Evolutionary conservation across 1,284 basidiomycete genomes (phyloP).

Genomic region (Vanrija sp.): DNA sequence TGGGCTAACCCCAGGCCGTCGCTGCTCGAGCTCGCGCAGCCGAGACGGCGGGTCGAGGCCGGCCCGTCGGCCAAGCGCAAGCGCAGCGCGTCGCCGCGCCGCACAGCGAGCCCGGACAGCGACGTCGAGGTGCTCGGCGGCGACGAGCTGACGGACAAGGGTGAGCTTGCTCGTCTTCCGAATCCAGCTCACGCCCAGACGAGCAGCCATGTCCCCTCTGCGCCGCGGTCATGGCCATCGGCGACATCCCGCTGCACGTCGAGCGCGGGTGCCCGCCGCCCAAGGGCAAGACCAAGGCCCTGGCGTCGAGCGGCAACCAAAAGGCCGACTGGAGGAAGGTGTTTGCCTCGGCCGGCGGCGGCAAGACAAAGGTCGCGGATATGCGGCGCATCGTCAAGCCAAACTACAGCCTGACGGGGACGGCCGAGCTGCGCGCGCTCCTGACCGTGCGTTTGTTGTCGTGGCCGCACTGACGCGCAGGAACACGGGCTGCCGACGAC

Average conservation of each 20-base stretch:
- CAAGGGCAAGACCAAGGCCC: constrained; percentile 12
- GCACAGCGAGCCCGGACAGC: constrained; percentile 4
- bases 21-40: constrained; percentile 7
- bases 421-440: constrained; percentile 34
- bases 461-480: constrained; percentile 13
- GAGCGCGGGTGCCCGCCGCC: constrained; percentile 44
- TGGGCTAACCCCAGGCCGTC: constrained; percentile 17
- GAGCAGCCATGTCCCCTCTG: constrained; percentile 44
- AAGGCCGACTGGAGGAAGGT: constrained; percentile 47
- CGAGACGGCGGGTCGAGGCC: background rate
- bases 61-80: constrained; percentile 1
- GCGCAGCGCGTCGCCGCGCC: constrained; percentile 9
- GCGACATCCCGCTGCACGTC: constrained; percentile 40
- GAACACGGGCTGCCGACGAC: constrained; percentile 36
- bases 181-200: constrained; percentile 21
- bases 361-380: constrained; percentile 21
- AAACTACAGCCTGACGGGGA: constrained; percentile 40
- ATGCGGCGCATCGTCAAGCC: constrained; percentile 45
- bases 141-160: constrained; percentile 33
- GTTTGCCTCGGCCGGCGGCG: constrained; percentile 33
- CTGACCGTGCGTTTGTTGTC: constrained; percentile 22
- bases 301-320: constrained; percentile 27
- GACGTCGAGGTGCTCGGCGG: constrained; percentile 11
- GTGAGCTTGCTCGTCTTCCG: constrained; percentile 15
- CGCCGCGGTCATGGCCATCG: constrained; percentile 29